Percentiles rank a stretch among this genome's conserved stretches.
Conservation (phyloP, 2,329 filamentous ascomycete species). For the Aspergillus tanneri region DNA sequence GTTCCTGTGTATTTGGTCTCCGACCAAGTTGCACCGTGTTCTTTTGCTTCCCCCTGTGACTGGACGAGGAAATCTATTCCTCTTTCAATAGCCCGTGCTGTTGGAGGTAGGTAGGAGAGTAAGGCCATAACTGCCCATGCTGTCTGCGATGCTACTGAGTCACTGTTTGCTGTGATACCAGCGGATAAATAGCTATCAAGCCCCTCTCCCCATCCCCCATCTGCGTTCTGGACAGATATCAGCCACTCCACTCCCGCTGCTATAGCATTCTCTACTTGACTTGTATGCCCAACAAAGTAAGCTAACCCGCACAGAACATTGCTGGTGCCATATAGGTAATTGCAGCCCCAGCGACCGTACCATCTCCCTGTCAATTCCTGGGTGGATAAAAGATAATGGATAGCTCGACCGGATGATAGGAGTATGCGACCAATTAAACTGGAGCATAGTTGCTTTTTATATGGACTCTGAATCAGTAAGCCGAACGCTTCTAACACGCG, state of each 20-base stretch:
- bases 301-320: constrained; percentile 31
- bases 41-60: not conserved
- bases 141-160: constrained; percentile 33
- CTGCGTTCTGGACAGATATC: constrained; percentile 25
- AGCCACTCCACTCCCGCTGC: constrained; percentile 23
- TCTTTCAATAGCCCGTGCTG: not conserved
- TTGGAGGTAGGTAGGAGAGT: constrained; percentile 14
- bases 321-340: constrained; percentile 39
- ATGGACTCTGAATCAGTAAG: too few relatives aligned
- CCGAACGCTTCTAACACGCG: constrained; percentile 33
- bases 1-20: constrained; percentile 19
- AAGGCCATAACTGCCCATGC: constrained; percentile 35
- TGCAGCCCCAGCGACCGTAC: constrained; percentile 37
- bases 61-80: not conserved
- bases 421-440: too few relatives aligned
- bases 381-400: constrained; percentile 23
- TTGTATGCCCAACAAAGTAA: constrained; percentile 15
- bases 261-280: not conserved
- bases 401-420: constrained; percentile 18
- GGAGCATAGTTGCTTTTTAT: too few relatives aligned
- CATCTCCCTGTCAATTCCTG: constrained; percentile 32
- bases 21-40: constrained; percentile 16
- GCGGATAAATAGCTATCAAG: constrained; percentile 22
- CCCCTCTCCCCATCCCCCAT: constrained; percentile 37
- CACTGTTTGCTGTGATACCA: constrained; percentile 11